Evolutionary conservation across 345 rosid genomes (phyloP).

Genomic region (Gossypium thurberi): DNA sequence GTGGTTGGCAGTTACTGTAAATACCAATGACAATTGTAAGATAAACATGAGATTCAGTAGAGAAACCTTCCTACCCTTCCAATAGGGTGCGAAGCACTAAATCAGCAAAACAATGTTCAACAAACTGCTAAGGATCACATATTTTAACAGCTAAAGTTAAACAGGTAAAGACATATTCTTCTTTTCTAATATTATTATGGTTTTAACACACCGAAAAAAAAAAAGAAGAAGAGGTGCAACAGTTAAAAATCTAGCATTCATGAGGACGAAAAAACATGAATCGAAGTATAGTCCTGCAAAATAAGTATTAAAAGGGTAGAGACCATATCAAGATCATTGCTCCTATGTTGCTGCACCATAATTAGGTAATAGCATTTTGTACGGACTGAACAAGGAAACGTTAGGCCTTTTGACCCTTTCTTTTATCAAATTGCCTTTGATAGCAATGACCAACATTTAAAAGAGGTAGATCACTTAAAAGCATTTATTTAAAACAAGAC

Average conservation of each 20-base stretch:
- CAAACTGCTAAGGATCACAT: not conserved
- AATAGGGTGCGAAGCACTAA: not conserved
- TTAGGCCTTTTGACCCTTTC: not conserved
- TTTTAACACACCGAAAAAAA: not conserved
- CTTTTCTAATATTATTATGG: not conserved
- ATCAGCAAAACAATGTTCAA: not conserved
- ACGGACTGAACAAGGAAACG: not conserved
- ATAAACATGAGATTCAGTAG: not conserved
- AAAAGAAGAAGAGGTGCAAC: not conserved
- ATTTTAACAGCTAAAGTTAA: not conserved
- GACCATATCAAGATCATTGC: not conserved
- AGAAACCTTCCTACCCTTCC: not conserved
- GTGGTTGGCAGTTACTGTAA: not conserved
- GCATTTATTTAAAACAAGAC: not conserved
- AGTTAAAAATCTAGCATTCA: not conserved
- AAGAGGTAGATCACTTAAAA: not conserved
- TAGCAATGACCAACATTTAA: not conserved
- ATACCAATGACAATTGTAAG: not conserved
- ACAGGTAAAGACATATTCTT: not conserved
- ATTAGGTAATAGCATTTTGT: not conserved
- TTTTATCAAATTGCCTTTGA: not conserved
- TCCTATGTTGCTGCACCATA: not conserved
- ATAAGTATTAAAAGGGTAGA: not conserved
- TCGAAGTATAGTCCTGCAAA: not conserved
- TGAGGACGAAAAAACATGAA: not conserved